A percentile compares a stretch with the other conserved stretches of the same genome.
phyloP scores from a whole-genome alignment of 2,329 filamentous ascomycete genomes.

The Monosporascus sp. region DNA sequence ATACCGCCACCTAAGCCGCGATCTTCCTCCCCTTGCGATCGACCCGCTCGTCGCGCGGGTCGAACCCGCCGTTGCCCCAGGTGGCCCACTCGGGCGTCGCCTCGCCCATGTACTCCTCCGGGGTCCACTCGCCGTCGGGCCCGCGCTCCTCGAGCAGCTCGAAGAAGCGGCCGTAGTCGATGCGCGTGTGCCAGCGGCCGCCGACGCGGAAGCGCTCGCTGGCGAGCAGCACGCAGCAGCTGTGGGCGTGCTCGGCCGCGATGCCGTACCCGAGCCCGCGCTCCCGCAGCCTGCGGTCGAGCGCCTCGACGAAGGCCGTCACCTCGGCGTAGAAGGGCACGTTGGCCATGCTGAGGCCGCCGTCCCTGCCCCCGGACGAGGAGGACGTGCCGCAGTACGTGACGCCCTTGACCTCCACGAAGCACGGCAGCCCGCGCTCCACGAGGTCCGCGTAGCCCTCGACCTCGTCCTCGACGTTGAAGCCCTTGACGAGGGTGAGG shows the following conservation, averaged over 20 bases:
- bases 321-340: slow-evolving; percentile 96
- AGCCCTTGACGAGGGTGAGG: slow-evolving; percentile 92
- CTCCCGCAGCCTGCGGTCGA: slow-evolving; percentile 63
- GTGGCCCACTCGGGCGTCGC: slow-evolving; percentile 90
- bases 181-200: slow-evolving; percentile 84
- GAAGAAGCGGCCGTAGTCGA: slow-evolving; percentile 89
- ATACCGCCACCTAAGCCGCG: slow-evolving; percentile 26
- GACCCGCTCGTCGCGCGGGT: slow-evolving; percentile 82
- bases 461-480: slow-evolving; percentile 93
- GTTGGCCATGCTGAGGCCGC: slow-evolving; percentile 93
- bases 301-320: slow-evolving; percentile 70
- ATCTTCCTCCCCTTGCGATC: slow-evolving; percentile 76
- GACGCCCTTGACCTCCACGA: slow-evolving; percentile 93
- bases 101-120: slow-evolving; percentile 85
- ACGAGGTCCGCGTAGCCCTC: slow-evolving; percentile 87
- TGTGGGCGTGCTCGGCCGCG: slow-evolving; percentile 91
- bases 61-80: slow-evolving; percentile 93
- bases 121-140: slow-evolving; percentile 65
- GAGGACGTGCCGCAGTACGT: slow-evolving; percentile 92
- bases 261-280: slow-evolving; percentile 82
- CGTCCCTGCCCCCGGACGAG: slow-evolving; percentile 71
- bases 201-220: slow-evolving; percentile 72
- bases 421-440: slow-evolving; percentile 79
- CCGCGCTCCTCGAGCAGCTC: slow-evolving; percentile 68
- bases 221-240: slow-evolving; percentile 84